Conservation (phyloP, 164 flowering plant genomes). For the Berberis thunbergii region DNA sequence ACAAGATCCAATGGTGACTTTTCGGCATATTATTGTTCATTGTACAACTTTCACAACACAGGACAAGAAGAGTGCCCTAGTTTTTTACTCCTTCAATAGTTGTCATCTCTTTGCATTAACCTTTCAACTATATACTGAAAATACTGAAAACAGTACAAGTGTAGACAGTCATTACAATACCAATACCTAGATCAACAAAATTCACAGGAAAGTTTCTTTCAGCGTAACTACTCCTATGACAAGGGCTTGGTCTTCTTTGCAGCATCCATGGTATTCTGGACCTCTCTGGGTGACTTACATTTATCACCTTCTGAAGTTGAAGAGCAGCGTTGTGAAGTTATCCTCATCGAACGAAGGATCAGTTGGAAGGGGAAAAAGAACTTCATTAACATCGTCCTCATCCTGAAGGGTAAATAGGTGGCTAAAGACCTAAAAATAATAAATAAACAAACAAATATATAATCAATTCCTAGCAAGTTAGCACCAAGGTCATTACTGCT, state of each 20-base stretch:
- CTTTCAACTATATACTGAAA: no score
- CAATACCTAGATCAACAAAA: no score
- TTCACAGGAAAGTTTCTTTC: no score
- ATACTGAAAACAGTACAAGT: no score
- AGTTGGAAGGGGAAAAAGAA: constrained; percentile 57
- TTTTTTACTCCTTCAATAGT: no score
- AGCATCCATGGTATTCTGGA: constrained; percentile 33
- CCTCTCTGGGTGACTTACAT: constrained; percentile 31
- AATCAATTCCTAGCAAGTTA: not conserved
- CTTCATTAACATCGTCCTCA: constrained; percentile 81
- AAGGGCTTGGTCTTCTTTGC: constrained; percentile 47
- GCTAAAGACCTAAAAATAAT: constrained; percentile 49
- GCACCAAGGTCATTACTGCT: no score
- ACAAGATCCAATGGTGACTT: no score
- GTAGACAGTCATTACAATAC: no score
- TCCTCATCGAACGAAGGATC: constrained; percentile 32
- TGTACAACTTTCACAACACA: no score
- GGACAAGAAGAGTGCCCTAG: no score
- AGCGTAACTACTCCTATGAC: constrained; percentile 13
- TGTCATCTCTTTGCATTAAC: no score
- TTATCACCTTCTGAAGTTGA: constrained; percentile 40
- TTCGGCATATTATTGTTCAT: no score
- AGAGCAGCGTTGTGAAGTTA: constrained; percentile 33
- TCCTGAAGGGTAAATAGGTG: constrained; percentile 59
- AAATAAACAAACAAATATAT: not conserved